Evolutionary conservation across 768 basidiomycete species (phyloP), one percentile per base, ranked within the genome.

Genomic region (Lactifluus subvellereus): DNA sequence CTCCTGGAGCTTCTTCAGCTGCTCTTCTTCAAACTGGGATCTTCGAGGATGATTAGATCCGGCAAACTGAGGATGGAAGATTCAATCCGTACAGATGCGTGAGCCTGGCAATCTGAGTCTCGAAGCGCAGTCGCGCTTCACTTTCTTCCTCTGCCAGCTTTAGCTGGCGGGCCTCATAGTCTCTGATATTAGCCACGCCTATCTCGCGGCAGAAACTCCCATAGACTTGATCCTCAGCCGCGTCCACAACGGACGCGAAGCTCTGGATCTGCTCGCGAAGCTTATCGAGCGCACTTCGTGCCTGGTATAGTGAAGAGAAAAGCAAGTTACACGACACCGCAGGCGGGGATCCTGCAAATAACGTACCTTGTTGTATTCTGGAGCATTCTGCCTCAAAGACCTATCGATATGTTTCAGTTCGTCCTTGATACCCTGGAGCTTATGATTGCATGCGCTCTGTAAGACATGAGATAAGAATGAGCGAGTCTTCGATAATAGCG

Each of bases 121-220:
- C 87, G 67, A 85, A 96, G 52, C 88, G 82, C 67, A 94, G 75
- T 61, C 91, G 77, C 8, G 89, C 90, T 68, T 90, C 91, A 70
- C 84, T 90, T 73, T 94, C 93, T 69, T 91, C 90, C 73, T 94
- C 88, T 0, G 91, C 92, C 27, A 91, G 83, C 72, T 88, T 90
- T 35, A 98, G 78, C 70, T 96, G 93, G 22, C 89, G 84, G 71
- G 93, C 89, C 74, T 98, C 96, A 71, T 95, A 99, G 68, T 95
- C 92, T 32, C 95, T 84, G 66, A 99, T 93, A 74, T 86, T 86
- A 16, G 76, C 72, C 7, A 97, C 87, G 10, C 84, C 82, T 67
- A 98, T 94, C 67, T 84, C 82, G 42, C 74, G 72, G 71, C 95
- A 98, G 76, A 99, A 98, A 3, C 75, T 73, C 1, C 74, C 77